These are phyloP conservation scores for Tritrichomonas musculus DNA, from an alignment of 208 protist genomes.

Conservation along the genomic window DNA sequence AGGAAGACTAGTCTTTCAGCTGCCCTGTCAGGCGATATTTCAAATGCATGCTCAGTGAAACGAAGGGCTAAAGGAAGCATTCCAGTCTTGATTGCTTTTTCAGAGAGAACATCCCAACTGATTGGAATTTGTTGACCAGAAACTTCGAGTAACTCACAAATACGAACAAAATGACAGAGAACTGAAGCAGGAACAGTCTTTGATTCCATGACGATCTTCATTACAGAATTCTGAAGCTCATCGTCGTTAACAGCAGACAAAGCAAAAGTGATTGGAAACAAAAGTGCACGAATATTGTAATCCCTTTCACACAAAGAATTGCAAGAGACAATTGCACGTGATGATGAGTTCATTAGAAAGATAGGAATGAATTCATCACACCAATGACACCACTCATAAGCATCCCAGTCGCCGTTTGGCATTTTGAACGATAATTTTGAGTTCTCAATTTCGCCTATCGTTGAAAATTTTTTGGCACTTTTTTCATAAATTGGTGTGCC, in stretches of 20 bases:
- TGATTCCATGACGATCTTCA: neutral
- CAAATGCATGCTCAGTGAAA: neutral
- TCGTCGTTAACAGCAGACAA: neutral
- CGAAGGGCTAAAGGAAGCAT: neutral
- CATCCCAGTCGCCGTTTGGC: neutral
- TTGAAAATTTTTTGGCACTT: too few relatives aligned
- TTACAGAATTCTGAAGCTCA: too few relatives aligned
- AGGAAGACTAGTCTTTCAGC: neutral
- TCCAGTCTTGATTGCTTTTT: neutral
- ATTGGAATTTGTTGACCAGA: neutral
- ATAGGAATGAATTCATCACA: neutral
- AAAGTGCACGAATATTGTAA: neutral
- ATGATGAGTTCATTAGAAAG: neutral
- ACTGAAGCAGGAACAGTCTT: neutral
- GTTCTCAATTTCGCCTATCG: too few relatives aligned
- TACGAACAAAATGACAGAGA: neutral
- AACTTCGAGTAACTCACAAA: neutral
- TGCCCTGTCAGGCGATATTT: neutral
- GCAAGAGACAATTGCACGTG: neutral
- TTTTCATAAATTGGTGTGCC: too few relatives aligned
- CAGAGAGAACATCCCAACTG: neutral
- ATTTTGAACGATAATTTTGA: neutral
- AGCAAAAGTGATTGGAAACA: neutral
- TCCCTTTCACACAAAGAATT: neutral
- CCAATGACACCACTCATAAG: neutral